Evolutionary conservation across 192 early-diverging fungal genomes (phyloP).

Genomic region (Backusella mclennaniae): DNA sequence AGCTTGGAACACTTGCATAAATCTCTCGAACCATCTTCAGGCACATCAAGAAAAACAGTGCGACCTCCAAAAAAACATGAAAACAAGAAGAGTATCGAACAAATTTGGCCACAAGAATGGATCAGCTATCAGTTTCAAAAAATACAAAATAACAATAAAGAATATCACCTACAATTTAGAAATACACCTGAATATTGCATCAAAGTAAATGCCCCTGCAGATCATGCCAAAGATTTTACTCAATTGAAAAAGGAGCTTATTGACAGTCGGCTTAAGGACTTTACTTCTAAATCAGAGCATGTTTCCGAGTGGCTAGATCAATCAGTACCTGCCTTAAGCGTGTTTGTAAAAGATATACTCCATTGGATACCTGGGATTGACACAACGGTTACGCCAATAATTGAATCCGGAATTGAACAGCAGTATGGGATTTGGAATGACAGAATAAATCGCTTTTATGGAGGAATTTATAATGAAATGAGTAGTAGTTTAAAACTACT

Average conservation of each 20-base stretch:
- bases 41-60: neutral
- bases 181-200: neutral
- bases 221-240: neutral
- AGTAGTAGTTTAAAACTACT: neutral
- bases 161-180: neutral
- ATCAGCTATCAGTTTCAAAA: conserved; percentile 1
- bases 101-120: conserved; percentile 1
- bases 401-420: neutral
- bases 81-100: neutral
- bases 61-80: neutral
- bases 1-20: neutral
- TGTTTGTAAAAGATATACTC: neutral
- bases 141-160: neutral
- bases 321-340: neutral
- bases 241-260: conserved; percentile 4
- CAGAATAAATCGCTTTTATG: neutral
- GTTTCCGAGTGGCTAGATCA: neutral
- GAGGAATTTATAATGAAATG: neutral
- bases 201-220: neutral
- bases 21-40: neutral
- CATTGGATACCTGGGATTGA: neutral
- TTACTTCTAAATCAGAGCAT: neutral
- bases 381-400: neutral
- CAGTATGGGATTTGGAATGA: neutral
- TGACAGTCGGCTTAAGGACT: conserved; percentile 3